phyloP scores from a whole-genome alignment of 2,329 filamentous ascomycete genomes.

The Penicillium aurantiogriseum region DNA sequence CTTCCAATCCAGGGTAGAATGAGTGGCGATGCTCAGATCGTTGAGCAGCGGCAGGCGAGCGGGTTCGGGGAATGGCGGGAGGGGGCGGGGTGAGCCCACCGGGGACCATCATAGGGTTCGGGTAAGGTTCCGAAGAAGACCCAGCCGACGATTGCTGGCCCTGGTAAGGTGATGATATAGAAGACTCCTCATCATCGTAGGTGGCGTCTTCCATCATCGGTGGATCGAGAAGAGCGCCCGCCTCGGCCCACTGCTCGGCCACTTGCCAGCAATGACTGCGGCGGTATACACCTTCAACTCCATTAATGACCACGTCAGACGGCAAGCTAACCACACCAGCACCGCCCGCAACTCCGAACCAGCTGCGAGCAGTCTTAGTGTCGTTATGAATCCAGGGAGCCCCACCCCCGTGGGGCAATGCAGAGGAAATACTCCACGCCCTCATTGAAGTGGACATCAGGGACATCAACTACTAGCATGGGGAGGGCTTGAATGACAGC shows the following conservation, averaged over 20 bases:
- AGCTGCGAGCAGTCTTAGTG: conserved; percentile 44
- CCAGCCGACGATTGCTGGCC: conserved; percentile 39
- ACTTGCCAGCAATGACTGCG: conserved; percentile 68
- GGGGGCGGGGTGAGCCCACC: conserved; percentile 36
- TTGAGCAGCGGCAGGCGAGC: conserved; percentile 30
- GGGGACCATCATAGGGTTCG: conserved; percentile 34
- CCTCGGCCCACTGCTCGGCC: conserved; percentile 60
- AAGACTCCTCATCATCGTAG: conserved; percentile 40
- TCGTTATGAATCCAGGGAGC: conserved; percentile 51
- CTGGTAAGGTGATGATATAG: conserved; percentile 39
- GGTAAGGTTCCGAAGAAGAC: conserved; percentile 37
- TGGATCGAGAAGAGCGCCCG: conserved; percentile 35
- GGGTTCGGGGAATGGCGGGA: conserved; percentile 36
- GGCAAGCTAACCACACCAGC: conserved; percentile 62
- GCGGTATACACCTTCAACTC: conserved; percentile 66
- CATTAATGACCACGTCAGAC: conserved; percentile 63
- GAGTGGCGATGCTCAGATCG: conserved; percentile 43
- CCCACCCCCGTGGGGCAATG: conserved; percentile 49
- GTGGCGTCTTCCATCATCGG: conserved; percentile 33
- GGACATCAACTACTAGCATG: conserved; percentile 51
- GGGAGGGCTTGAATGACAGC: conserved; percentile 51
- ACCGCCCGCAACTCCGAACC: conserved; percentile 60
- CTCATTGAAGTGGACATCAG: conserved; percentile 44
- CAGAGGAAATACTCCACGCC: conserved; percentile 53
- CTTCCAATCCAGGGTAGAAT: conserved; percentile 47